phyloP scores from a whole-genome alignment of 75 land plant species.

The Larix kaempferi region DNA sequence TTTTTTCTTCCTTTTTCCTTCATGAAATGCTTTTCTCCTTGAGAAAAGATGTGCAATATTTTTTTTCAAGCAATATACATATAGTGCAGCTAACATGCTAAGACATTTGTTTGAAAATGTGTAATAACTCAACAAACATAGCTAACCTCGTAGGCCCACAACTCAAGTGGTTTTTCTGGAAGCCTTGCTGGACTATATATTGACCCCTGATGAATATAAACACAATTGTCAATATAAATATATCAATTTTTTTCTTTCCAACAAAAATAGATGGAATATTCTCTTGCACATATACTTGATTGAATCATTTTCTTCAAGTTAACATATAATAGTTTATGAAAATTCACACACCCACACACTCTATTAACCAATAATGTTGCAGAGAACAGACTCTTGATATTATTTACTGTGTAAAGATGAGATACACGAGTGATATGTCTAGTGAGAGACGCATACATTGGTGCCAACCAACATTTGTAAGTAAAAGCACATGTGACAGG shows the following conservation, averaged over 20 bases:
- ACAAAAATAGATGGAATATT: neutral
- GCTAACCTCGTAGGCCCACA: conserved; percentile 98
- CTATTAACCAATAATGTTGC: too few species aligned
- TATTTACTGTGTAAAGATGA: too few species aligned
- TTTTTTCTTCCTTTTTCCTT: neutral
- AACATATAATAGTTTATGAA: neutral
- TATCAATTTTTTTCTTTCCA: neutral
- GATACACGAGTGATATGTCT: too few species aligned
- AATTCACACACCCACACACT: too few species aligned
- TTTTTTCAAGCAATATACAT: neutral
- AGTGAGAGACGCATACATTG: too few species aligned
- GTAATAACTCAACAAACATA: neutral
- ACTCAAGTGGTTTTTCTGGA: conserved; percentile 81
- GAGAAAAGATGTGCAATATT: neutral
- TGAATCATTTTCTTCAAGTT: neutral
- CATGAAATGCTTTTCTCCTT: neutral
- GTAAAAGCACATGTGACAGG: too few species aligned
- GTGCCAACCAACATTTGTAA: too few species aligned
- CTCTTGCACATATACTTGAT: neutral
- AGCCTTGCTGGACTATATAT: conserved; percentile 65
- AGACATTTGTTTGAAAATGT: neutral
- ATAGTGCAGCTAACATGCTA: neutral
- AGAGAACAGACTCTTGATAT: too few species aligned
- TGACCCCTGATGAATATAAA: conserved; percentile 54
- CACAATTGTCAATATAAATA: conserved; percentile 9